phyloP scores from a whole-genome alignment of 257 asterid species.

The Avicennia marina region DNA sequence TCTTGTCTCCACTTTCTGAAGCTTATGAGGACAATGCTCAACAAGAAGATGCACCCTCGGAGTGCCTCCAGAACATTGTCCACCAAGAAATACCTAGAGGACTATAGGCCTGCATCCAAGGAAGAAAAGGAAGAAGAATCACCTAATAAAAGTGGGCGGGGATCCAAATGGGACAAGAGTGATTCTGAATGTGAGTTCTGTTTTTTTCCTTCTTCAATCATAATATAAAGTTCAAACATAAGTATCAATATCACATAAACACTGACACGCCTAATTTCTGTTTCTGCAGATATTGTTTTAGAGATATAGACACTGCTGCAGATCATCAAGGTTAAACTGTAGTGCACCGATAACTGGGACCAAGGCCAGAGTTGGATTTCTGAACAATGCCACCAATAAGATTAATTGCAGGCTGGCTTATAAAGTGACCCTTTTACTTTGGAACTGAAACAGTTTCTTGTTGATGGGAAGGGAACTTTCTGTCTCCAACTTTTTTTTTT shows the following conservation, averaged over 20 bases:
- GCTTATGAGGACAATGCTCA: slow-evolving; percentile 81
- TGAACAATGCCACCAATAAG: slow-evolving; percentile 17
- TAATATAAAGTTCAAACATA: background rate
- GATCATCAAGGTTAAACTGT: too few relatives aligned
- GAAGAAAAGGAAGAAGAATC: slow-evolving; percentile 39
- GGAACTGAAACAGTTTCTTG: slow-evolving; percentile 6
- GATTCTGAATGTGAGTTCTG: slow-evolving; percentile 77
- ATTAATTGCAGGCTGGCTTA: slow-evolving; percentile 8
- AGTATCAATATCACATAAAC: background rate
- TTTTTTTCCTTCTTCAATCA: background rate
- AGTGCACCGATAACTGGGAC: slow-evolving; percentile 11
- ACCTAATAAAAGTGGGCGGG: slow-evolving; percentile 20
- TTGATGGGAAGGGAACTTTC: slow-evolving; percentile 32
- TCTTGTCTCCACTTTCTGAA: background rate
- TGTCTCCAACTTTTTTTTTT: slow-evolving; percentile 34
- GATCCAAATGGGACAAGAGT: slow-evolving; percentile 79
- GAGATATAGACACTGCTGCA: slow-evolving; percentile 68
- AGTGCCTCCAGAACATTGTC: slow-evolving; percentile 43
- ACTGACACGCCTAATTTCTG: background rate
- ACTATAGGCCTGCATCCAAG: slow-evolving; percentile 18
- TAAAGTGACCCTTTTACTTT: slow-evolving; percentile 14
- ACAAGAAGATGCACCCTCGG: slow-evolving; percentile 55
- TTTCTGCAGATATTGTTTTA: slow-evolving; percentile 77
- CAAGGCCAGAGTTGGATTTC: slow-evolving; percentile 10
- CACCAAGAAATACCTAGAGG: slow-evolving; percentile 48